Base-by-base conservation (phyloP, 495 filamentous ascomycete species). In the Acidiella bohemica region DNA sequence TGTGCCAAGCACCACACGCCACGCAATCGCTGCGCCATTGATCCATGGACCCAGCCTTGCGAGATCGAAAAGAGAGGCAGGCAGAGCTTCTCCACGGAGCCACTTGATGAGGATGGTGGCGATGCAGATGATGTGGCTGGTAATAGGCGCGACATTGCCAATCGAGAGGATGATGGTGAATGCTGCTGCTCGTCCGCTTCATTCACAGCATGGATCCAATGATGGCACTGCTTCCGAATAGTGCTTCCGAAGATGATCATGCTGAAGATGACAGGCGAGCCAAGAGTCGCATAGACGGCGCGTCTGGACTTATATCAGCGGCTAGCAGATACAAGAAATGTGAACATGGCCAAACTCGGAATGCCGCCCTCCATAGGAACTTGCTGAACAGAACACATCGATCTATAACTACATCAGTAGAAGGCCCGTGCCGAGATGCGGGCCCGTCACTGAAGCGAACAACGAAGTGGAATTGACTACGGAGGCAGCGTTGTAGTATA, bases 71-170 rank as follows among this genome's bases (percentile, higher is more conserved):
- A 61, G 63, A 7, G 64, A 56, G 11, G 58, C 57, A 2, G 64
- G n/a, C n/a, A n/a, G n/a, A n/a, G n/a, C n/a, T n/a, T n/a, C 40
- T 36, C 48, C 42, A 23, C 45, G 44, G 11, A 61, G 46, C 28
- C 58, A 49, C 35, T 48, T 56, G 22, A 66, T 47, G 2, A 68
- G 23, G 3, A 73, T 60, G 41, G 67, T 68, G 14, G 52, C 53
- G 35, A 71, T 68, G 1, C 64, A 58, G 5, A 73, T 55, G 18
- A 69, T 63, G 36, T 74, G 75, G 6, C 70, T 70, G 4, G 63
- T 62, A 50, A 66, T 32, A 56, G 63, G 12, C 57, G 60, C 24
- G 65, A 53, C 10, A 60, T 62, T 19, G 64, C 46, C 7, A 63
- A 73, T 51, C 2, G 68, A 68, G 23, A 66, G 49, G 14, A 71